A percentile compares a stretch with the other conserved stretches of the same genome.
These are phyloP conservation scores for Botrytis aclada DNA, from an alignment of 2,329 filamentous ascomycete genomes.

Conservation along the genomic window DNA sequence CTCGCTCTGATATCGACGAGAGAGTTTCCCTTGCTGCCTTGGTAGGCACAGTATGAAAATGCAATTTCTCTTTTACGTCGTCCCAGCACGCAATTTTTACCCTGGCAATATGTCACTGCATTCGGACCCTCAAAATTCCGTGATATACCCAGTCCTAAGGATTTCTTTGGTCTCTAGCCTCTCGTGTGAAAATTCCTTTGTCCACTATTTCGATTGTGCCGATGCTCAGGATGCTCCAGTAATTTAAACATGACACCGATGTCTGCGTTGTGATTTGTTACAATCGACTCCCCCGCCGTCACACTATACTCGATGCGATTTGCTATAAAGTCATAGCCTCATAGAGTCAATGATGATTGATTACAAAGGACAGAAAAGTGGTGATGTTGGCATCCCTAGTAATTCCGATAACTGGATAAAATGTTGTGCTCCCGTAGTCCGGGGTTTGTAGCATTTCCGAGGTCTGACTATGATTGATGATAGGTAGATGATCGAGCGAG, in stretches of 20 bases:
- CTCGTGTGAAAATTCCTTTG: background rate
- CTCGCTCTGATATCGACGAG: background rate
- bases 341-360: slow-evolving; percentile 2
- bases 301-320: background rate
- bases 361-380: background rate
- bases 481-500: background rate
- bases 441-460: background rate
- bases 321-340: background rate
- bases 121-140: slow-evolving; percentile 1
- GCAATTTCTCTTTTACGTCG: background rate
- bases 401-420: background rate
- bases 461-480: background rate
- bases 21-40: too few relatives aligned
- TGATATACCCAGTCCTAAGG: background rate
- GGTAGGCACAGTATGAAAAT: background rate
- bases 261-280: background rate
- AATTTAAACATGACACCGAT: background rate
- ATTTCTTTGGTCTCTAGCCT: background rate
- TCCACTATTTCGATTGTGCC: background rate
- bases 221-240: background rate
- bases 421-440: slow-evolving; percentile 5
- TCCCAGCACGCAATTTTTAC: slow-evolving; percentile 8
- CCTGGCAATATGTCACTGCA: background rate
- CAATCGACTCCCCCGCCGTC: background rate
- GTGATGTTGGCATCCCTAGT: background rate